phyloP scores from a whole-genome alignment of 495 filamentous ascomycete species.

The Neurospora sp. region DNA sequence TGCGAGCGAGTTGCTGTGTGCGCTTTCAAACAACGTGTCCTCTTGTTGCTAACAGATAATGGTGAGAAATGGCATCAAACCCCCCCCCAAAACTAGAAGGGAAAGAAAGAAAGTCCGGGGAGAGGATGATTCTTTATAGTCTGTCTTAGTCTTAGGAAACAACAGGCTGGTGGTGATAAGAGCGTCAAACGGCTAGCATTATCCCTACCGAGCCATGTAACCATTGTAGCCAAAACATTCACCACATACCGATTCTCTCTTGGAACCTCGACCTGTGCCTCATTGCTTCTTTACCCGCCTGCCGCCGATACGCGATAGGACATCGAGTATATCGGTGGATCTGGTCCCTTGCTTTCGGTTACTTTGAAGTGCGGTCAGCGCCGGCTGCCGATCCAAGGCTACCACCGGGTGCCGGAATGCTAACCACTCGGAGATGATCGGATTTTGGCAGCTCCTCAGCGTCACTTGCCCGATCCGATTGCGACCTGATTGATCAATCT shows the following conservation, averaged over 20 bases:
- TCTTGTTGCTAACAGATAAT: background rate
- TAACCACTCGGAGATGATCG: background rate
- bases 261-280: background rate
- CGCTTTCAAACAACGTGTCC: background rate
- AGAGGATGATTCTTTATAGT: background rate
- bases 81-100: background rate
- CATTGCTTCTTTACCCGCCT: background rate
- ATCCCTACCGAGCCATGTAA: background rate
- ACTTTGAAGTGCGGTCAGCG: background rate
- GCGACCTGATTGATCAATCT: background rate
- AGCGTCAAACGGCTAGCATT: background rate
- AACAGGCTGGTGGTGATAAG: background rate
- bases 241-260: background rate
- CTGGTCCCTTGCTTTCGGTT: background rate
- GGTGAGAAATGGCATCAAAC: background rate
- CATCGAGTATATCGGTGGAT: background rate
- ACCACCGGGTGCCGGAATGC: background rate
- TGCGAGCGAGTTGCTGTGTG: background rate
- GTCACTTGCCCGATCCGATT: background rate
- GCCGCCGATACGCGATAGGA: background rate
- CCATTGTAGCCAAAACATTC: background rate
- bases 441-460: background rate
- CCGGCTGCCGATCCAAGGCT: background rate
- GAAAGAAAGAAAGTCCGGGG: background rate
- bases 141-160: background rate